Evolutionary conservation across 306 rosid species (phyloP).

Genomic region (Oemleria cerasiformis): DNA sequence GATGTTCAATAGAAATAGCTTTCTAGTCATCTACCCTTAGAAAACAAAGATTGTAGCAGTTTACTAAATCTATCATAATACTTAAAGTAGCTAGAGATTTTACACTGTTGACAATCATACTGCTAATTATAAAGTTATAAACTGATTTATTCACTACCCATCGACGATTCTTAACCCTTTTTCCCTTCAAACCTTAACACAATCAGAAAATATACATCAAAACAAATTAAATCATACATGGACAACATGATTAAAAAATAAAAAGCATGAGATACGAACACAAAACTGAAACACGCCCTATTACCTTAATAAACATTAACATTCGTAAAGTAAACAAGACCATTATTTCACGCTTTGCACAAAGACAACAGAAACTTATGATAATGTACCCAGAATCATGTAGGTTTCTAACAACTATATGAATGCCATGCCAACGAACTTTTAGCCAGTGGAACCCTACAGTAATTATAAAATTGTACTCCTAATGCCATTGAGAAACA

Average conservation of each 20-base stretch:
- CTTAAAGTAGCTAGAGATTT: not conserved
- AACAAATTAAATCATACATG: too few species aligned
- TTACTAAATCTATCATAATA: not conserved
- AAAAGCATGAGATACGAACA: too few species aligned
- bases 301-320: not conserved
- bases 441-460: constrained; percentile 1
- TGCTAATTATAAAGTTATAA: not conserved
- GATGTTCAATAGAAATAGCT: not conserved
- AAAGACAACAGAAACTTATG: not conserved
- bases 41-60: not conserved
- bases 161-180: too few species aligned
- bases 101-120: not conserved
- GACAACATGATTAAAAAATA: too few species aligned
- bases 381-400: not conserved
- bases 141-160: not conserved
- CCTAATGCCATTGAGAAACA: not conserved
- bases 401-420: not conserved
- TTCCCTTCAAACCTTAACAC: too few species aligned
- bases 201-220: too few species aligned
- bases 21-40: not conserved
- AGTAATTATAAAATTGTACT: not conserved
- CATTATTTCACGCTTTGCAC: not conserved
- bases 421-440: not conserved
- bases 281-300: too few species aligned
- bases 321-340: not conserved